A percentile compares a stretch with the other conserved stretches of the same genome.
These are phyloP conservation scores for Candida loeiensis DNA, from an alignment of 805 yeast genomes.

Conservation along the genomic window DNA sequence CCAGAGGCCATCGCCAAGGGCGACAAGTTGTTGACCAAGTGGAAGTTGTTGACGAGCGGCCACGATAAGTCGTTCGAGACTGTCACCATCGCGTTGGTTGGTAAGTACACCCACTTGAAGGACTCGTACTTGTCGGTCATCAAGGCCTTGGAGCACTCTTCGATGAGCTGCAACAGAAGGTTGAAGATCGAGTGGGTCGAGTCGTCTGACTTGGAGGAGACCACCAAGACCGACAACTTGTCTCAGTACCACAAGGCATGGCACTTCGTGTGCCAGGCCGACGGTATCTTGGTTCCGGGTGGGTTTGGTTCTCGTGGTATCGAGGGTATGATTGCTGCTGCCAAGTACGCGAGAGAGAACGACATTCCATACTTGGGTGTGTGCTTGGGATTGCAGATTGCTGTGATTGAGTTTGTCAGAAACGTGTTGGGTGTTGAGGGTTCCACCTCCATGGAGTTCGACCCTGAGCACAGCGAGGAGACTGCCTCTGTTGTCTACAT, in stretches of 20 bases:
- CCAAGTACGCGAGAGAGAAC: conserved; percentile 97
- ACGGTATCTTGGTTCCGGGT: conserved; percentile 97
- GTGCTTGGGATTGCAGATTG: conserved; percentile 95
- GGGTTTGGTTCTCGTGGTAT: conserved; percentile 97
- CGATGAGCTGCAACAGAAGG: conserved; percentile 83
- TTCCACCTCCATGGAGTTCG: conserved; percentile 82
- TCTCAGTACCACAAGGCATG: conserved; percentile 90
- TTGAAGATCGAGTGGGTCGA: conserved; percentile 95
- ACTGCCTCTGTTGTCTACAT: conserved; percentile 84
- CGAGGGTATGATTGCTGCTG: conserved; percentile 97
- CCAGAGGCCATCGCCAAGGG: conserved; percentile 62
- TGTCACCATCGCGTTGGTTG: conserved; percentile 93
- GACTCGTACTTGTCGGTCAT: conserved; percentile 94
- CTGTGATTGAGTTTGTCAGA: conserved; percentile 90
- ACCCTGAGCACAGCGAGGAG: conserved; percentile 54
- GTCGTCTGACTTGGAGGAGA: conserved; percentile 82
- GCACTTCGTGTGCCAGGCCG: conserved; percentile 89
- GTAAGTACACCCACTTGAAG: conserved; percentile 93
- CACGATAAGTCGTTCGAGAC: conserved; percentile 82
- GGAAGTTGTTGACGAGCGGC: conserved; percentile 76
- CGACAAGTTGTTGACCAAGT: conserved; percentile 60
- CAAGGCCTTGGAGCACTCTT: conserved; percentile 91
- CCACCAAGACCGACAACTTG: conserved; percentile 58
- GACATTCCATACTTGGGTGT: conserved; percentile 93
- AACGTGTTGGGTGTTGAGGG: conserved; percentile 63